Evolutionary conservation across 2,329 filamentous ascomycete genomes (phyloP).

Genomic region (Botryosphaeria dothidea): DNA sequence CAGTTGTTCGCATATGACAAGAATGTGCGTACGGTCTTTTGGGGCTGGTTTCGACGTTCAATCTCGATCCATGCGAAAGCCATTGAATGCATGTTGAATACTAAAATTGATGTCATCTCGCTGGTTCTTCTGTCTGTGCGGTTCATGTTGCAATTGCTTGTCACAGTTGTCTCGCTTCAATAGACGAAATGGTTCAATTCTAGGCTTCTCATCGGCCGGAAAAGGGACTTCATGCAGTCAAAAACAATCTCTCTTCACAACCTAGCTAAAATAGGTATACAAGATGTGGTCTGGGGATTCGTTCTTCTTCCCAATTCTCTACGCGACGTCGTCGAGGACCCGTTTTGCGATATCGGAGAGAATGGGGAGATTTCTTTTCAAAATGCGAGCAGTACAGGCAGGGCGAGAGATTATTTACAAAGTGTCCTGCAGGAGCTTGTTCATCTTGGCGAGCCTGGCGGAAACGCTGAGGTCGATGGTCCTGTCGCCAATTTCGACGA

Average conservation of each 20-base stretch:
- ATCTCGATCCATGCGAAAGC: neutral
- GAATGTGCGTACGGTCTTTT: too few species aligned
- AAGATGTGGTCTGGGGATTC: neutral
- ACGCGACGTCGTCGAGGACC: neutral
- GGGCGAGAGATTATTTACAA: slow-evolving; percentile 68
- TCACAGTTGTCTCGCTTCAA: too few species aligned
- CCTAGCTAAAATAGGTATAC: slow-evolving; percentile 13
- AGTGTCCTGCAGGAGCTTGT: slow-evolving; percentile 96
- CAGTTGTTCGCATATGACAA: too few species aligned
- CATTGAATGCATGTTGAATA: neutral
- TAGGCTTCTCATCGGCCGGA: neutral
- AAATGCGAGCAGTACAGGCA: neutral
- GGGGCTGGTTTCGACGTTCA: too few species aligned
- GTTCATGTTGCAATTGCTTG: neutral
- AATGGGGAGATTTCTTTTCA: neutral
- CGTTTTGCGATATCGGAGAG: slow-evolving; percentile 5
- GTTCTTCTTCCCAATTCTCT: neutral
- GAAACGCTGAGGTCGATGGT: slow-evolving; percentile 98
- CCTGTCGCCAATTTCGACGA: slow-evolving; percentile 96
- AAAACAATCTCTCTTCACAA: neutral
- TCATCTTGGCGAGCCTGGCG: slow-evolving; percentile 93
- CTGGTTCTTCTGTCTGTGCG: too few species aligned
- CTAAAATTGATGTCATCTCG: neutral
- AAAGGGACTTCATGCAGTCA: neutral
- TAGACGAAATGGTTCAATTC: too few species aligned